Conservation (phyloP, 2,329 filamentous ascomycete genomes). For the Hypocrella siamensis region DNA sequence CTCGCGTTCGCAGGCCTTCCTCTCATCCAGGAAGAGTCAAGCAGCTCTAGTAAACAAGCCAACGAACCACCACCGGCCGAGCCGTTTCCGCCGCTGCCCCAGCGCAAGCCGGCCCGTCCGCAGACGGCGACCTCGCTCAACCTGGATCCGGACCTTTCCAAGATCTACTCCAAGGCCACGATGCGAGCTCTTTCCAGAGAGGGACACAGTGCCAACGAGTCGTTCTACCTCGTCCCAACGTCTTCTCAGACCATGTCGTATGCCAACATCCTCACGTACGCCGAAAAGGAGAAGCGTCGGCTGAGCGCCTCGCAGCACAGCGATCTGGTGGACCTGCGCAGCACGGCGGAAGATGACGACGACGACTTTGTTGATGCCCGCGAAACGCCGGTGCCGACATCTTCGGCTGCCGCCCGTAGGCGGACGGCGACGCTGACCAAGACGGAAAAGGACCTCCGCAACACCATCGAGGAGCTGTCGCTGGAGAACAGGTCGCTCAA, state of each 20-base stretch:
- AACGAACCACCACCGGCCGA: conserved; percentile 11
- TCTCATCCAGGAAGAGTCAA: conserved; percentile 40
- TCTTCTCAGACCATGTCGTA: conserved; percentile 88
- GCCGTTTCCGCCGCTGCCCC: conserved; percentile 21
- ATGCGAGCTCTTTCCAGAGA: conserved; percentile 63
- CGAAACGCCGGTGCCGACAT: conserved; percentile 40
- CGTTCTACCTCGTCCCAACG: conserved; percentile 89
- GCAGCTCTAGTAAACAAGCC: conserved; percentile 4
- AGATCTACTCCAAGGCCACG: conserved; percentile 73
- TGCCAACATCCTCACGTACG: conserved; percentile 67
- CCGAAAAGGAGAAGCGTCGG: conserved; percentile 49
- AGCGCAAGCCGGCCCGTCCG: conserved; percentile 14
- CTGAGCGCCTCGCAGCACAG: conserved; percentile 33
- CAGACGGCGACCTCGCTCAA: conserved; percentile 4
- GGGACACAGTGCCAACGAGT: conserved; percentile 49
- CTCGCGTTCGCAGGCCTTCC: conserved; percentile 88
- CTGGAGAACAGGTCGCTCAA: conserved; percentile 81
- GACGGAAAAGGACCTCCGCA: conserved; percentile 33
- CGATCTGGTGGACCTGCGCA: conserved; percentile 23
- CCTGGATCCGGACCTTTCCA: conserved; percentile 60
- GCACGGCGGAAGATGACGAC: conserved; percentile 42
- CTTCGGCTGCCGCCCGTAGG: conserved; percentile 23
- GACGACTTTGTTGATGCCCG: conserved; percentile 84
- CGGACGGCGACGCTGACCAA: conserved; percentile 23
- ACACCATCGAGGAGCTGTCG: conserved; percentile 73